A percentile compares a stretch with the other conserved stretches of the same genome.
Conservation (phyloP, 768 basidiomycete species). For the Gloeostereum incarnatum region DNA sequence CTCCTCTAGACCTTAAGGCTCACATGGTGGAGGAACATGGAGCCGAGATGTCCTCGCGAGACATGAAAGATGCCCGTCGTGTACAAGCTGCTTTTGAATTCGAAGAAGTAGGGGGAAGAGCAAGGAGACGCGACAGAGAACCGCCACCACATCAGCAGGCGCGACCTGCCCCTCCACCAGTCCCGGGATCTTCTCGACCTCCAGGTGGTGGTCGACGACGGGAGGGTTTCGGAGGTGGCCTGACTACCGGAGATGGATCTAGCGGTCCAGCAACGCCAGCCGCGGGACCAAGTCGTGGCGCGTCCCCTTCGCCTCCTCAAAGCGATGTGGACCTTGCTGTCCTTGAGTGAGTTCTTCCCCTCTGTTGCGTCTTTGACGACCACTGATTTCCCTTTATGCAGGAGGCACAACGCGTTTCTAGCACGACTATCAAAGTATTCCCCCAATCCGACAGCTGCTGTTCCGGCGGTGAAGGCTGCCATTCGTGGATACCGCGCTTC, state of each 20-base stretch:
- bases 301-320: background rate
- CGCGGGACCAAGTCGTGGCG: conserved; percentile 1
- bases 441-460: conserved; percentile 43
- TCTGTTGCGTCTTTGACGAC: background rate
- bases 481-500: conserved; percentile 69
- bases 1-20: conserved; percentile 80
- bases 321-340: background rate
- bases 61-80: conserved; percentile 54
- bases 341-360: background rate
- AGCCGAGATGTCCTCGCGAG: conserved; percentile 59
- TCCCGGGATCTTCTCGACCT: conserved; percentile 18
- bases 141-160: conserved; percentile 22
- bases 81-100: conserved; percentile 3
- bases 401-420: conserved; percentile 24
- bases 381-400: conserved; percentile 43
- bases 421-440: conserved; percentile 30
- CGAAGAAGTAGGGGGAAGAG: conserved; percentile 22
- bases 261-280: background rate
- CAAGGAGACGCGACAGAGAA: conserved; percentile 36
- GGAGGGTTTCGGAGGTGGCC: conserved; percentile 3
- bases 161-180: conserved; percentile 18
- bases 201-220: background rate
- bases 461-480: conserved; percentile 61
- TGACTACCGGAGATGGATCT: conserved; percentile 3
- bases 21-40: conserved; percentile 86